phyloP scores from a whole-genome alignment of 2,329 filamentous ascomycete genomes.

The Exutisphaerella laricina region DNA sequence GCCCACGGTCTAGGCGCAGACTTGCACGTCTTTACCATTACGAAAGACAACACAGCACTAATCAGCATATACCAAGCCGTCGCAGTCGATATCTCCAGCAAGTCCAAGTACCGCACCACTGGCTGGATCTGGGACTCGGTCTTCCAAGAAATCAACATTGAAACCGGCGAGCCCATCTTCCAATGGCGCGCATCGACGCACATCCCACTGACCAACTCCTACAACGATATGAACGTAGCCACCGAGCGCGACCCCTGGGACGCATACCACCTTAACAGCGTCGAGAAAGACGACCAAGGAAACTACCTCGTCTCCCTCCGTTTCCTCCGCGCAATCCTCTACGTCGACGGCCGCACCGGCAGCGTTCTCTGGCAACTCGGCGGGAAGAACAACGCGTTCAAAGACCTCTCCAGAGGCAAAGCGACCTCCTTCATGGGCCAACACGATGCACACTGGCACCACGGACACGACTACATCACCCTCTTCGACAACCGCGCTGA shows the following conservation, averaged over 20 bases:
- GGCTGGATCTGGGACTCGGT: constrained; percentile 33
- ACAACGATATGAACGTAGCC: constrained; percentile 32
- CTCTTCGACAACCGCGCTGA: constrained; percentile 31
- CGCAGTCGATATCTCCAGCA: constrained; percentile 15
- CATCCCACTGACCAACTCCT: constrained; percentile 42
- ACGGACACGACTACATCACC: constrained; percentile 21
- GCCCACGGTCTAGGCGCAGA: constrained; percentile 36
- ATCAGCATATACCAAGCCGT: constrained; percentile 37
- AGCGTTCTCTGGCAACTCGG: constrained; percentile 49
- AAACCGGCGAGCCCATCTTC: constrained; percentile 51
- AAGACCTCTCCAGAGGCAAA: constrained; percentile 23
- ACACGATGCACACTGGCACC: constrained; percentile 48
- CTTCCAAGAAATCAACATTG: constrained; percentile 42
- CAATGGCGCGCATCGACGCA: constrained; percentile 55
- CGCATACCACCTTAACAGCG: constrained; percentile 53
- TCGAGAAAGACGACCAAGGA: constrained; percentile 47
- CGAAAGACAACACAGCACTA: constrained; percentile 37
- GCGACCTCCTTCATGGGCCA: constrained; percentile 43
- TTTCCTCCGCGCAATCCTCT: constrained; percentile 44
- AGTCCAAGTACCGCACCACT: constrained; percentile 26
- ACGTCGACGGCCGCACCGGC: constrained; percentile 46
- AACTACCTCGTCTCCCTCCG: constrained; percentile 53
- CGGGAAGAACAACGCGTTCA: constrained; percentile 29
- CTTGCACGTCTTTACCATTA: constrained; percentile 41
- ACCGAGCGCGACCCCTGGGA: constrained; percentile 46